phyloP scores from a whole-genome alignment of 2,329 filamentous ascomycete species.

The Fusarium sp. region DNA sequence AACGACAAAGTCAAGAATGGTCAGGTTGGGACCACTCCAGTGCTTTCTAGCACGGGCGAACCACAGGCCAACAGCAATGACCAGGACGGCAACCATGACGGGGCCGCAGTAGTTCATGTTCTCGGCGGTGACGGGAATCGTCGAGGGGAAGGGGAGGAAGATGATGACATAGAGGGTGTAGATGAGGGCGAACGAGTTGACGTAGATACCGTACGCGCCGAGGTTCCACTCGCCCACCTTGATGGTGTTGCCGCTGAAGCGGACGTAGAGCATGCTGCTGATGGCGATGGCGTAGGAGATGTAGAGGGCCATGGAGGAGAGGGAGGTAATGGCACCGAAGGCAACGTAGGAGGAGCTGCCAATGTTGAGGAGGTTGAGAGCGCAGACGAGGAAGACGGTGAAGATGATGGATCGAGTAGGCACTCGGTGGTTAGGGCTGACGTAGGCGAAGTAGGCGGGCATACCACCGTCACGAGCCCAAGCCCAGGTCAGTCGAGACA shows the following conservation, averaged over 20 bases:
- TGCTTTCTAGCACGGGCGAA: slow-evolving; percentile 34
- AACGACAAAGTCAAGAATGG: slow-evolving; percentile 41
- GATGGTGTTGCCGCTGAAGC: slow-evolving; percentile 14
- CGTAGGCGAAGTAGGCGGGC: slow-evolving; percentile 40
- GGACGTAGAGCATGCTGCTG: slow-evolving; percentile 39
- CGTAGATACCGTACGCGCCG: slow-evolving; percentile 24
- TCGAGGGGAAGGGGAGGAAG: slow-evolving; percentile 42
- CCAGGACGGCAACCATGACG: slow-evolving; percentile 38
- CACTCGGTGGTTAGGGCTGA: slow-evolving; percentile 39
- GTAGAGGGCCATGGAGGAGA: slow-evolving; percentile 41
- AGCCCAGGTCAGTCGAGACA: slow-evolving; percentile 42
- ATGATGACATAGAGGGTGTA: slow-evolving; percentile 42
- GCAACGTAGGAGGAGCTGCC: slow-evolving; percentile 42
- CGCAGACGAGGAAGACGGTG: slow-evolving; percentile 42
- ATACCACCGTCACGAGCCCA: slow-evolving; percentile 43
- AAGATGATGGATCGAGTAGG: slow-evolving; percentile 38
- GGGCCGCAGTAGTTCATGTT: slow-evolving; percentile 44
- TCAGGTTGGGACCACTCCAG: slow-evolving; percentile 40
- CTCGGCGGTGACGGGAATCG: slow-evolving; percentile 34
- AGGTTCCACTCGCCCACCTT: slow-evolving; percentile 44
- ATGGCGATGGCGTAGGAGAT: slow-evolving; percentile 44
- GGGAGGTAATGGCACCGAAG: slow-evolving; percentile 40
- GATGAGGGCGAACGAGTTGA: slow-evolving; percentile 37
- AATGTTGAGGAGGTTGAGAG: slow-evolving; percentile 42
- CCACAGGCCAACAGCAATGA: slow-evolving; percentile 36